phyloP scores from a whole-genome alignment of 345 rosid genomes.

The Odontarrhena argentea region DNA sequence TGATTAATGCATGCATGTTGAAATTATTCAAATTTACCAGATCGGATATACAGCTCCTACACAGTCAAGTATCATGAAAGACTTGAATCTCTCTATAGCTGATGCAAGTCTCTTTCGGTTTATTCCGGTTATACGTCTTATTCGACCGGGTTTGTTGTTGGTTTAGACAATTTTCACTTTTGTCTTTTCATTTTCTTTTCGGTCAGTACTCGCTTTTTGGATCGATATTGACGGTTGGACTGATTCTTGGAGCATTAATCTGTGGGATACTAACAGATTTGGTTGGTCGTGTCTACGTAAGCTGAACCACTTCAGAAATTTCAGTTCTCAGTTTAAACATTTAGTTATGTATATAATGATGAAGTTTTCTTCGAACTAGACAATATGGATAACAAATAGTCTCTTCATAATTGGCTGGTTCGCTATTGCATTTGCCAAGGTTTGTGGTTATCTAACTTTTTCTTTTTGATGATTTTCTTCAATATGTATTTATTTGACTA shows the following conservation, averaged over 20 bases:
- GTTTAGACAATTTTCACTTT: background rate
- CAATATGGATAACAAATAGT: constrained; percentile 53
- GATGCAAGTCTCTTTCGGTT: constrained; percentile 35
- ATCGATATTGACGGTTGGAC: constrained; percentile 56
- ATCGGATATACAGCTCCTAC: constrained; percentile 41
- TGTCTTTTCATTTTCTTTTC: background rate
- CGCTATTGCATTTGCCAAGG: constrained; percentile 57
- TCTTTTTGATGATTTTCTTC: no score
- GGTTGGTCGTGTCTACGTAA: constrained; percentile 54
- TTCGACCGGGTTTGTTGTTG: background rate
- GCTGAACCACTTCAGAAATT: background rate
- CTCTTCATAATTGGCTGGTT: constrained; percentile 55
- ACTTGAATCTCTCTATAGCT: constrained; percentile 41
- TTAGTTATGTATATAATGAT: background rate
- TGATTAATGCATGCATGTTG: background rate
- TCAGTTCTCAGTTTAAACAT: background rate
- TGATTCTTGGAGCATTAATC: constrained; percentile 49
- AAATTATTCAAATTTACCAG: background rate
- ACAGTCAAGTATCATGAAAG: constrained; percentile 39
- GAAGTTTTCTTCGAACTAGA: constrained; percentile 37
- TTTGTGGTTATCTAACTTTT: constrained; percentile 7
- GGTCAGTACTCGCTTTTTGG: constrained; percentile 57
- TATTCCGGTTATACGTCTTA: constrained; percentile 16
- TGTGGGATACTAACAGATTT: constrained; percentile 52
- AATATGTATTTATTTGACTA: no score